Evolutionary conservation across 1,284 basidiomycete genomes (phyloP).

Genomic region (Sporisorium scitamineum): DNA sequence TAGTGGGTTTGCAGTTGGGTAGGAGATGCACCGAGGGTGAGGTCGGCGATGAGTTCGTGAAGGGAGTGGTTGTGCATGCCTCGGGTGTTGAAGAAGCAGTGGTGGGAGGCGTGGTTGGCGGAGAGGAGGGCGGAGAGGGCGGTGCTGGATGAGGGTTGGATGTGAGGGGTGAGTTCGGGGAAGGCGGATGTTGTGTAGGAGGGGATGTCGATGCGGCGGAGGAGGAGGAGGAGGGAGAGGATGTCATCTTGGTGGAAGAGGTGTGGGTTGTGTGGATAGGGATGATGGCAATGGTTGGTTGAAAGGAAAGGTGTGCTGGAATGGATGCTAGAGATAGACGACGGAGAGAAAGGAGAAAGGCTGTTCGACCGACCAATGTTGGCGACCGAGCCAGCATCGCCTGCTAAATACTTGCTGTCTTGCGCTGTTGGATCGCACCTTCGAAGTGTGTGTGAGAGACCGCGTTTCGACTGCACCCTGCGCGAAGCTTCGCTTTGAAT

Average conservation of each 20-base stretch:
- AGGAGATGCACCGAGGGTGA: constrained; percentile 28
- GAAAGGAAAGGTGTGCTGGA: not conserved
- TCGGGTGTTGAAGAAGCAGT: constrained; percentile 54
- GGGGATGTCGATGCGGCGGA: not conserved
- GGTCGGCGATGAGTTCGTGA: constrained; percentile 49
- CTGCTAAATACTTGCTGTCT: not conserved
- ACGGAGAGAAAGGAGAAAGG: not conserved
- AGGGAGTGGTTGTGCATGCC: constrained; percentile 53
- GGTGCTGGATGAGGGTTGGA: not conserved
- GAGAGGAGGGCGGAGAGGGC: constrained; percentile 15
- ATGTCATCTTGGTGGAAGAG: constrained; percentile 4
- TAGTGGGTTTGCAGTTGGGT: constrained; percentile 14
- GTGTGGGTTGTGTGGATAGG: not conserved
- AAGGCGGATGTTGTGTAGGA: not conserved
- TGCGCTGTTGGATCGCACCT: too few relatives aligned
- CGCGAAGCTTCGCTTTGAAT: too few relatives aligned
- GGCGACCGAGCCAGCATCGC: not conserved
- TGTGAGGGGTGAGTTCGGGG: constrained; percentile 4
- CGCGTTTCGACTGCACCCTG: too few relatives aligned
- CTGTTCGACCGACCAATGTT: not conserved
- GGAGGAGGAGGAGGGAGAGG: not conserved
- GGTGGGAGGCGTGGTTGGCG: constrained; percentile 34
- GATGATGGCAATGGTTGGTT: not conserved
- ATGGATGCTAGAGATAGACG: not conserved
- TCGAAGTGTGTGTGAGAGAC: too few relatives aligned